phyloP scores from a whole-genome alignment of 805 yeast species.

The Sugiyamaella boreocaroliniensis region DNA sequence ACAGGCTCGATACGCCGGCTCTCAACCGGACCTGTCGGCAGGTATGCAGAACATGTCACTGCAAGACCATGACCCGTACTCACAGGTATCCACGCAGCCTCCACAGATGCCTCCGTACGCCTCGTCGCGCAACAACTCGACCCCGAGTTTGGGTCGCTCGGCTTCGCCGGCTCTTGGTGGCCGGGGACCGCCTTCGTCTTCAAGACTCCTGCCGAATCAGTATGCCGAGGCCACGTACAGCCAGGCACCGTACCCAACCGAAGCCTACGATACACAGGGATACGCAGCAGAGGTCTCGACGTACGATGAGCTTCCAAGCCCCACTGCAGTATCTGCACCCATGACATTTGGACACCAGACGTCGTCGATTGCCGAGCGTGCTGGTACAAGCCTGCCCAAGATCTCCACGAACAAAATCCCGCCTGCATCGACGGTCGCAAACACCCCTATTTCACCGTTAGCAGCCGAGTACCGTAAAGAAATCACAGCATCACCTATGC shows the following conservation, averaged over 20 bases:
- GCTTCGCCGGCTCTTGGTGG: neutral
- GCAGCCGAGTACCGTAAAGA: constrained; percentile 20
- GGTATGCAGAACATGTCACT: constrained; percentile 9
- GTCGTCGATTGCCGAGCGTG: constrained; percentile 33
- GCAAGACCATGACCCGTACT: constrained; percentile 7
- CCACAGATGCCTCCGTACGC: constrained; percentile 2
- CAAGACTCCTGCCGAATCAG: constrained; percentile 10
- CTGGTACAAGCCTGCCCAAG: constrained; percentile 16
- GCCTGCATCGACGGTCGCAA: constrained; percentile 17
- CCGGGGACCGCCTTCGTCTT: neutral
- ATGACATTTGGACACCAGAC: constrained; percentile 31
- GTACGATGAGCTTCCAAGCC: constrained; percentile 7
- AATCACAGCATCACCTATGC: constrained; percentile 4
- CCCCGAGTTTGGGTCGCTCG: constrained; percentile 1
- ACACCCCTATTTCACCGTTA: constrained; percentile 15
- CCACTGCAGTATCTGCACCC: constrained; percentile 18
- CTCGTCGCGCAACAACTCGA: neutral
- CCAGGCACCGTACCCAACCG: constrained; percentile 5
- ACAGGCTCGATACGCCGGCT: neutral
- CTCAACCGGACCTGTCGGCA: constrained; percentile 14
- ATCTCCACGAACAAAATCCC: constrained; percentile 22
- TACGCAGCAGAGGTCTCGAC: neutral
- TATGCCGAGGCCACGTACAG: constrained; percentile 4
- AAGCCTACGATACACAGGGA: neutral
- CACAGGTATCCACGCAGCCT: constrained; percentile 11